Conservation (phyloP, 2,329 filamentous ascomycete species). For the Paecilomyces sp. region DNA sequence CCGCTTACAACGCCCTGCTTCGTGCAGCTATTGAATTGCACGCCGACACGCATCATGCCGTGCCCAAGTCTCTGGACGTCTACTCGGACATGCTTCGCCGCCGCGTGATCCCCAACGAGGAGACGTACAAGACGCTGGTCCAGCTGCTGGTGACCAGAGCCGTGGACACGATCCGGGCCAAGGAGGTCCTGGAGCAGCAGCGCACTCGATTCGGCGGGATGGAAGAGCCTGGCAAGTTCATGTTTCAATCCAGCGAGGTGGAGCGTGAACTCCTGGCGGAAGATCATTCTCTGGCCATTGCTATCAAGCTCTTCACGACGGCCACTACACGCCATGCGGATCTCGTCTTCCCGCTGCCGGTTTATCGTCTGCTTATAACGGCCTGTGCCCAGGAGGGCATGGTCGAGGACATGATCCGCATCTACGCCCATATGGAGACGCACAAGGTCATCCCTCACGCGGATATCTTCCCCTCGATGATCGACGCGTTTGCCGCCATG, state of each 20-base stretch:
- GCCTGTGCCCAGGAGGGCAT: constrained; percentile 78
- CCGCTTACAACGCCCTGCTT: constrained; percentile 88
- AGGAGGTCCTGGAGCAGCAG: constrained; percentile 70
- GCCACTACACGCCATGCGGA: constrained; percentile 58
- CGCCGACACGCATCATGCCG: constrained; percentile 69
- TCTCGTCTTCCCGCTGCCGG: constrained; percentile 65
- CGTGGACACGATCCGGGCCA: constrained; percentile 67
- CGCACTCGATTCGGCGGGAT: constrained; percentile 77
- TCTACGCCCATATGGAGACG: constrained; percentile 87
- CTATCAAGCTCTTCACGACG: constrained; percentile 75
- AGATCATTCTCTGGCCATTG: constrained; percentile 79
- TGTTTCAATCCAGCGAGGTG: constrained; percentile 79
- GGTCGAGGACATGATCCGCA: constrained; percentile 78
- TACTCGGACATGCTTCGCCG: constrained; percentile 94
- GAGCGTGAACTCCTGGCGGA: constrained; percentile 80
- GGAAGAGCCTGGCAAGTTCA: constrained; percentile 76
- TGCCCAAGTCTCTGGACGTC: constrained; percentile 86
- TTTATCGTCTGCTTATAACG: constrained; percentile 77
- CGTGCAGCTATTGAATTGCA: constrained; percentile 78
- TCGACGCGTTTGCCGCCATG: constrained; percentile 77
- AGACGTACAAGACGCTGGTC: constrained; percentile 84
- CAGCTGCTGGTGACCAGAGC: constrained; percentile 73
- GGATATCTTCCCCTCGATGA: constrained; percentile 85
- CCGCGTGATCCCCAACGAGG: constrained; percentile 70
- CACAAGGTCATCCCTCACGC: constrained; percentile 67